Conservation (phyloP, 2,329 filamentous ascomycete species). For the Trichophyton verrucosum region DNA sequence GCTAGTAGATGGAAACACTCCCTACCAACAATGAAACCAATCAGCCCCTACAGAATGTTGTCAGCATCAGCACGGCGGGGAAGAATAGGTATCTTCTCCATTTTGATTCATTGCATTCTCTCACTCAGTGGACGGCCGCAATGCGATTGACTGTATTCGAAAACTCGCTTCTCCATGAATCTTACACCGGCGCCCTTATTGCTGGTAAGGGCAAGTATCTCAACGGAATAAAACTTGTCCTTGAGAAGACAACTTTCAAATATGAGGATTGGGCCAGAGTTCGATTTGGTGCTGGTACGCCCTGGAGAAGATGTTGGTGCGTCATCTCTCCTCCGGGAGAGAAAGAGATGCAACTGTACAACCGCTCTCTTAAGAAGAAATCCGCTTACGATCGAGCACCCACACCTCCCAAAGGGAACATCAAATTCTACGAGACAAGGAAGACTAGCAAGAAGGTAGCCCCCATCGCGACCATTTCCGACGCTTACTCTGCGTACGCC, state of each 20-base stretch:
- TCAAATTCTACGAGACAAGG: constrained; percentile 92
- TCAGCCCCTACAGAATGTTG: constrained; percentile 79
- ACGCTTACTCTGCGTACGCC: constrained; percentile 85
- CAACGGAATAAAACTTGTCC: constrained; percentile 81
- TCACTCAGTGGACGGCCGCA: constrained; percentile 90
- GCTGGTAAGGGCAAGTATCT: constrained; percentile 82
- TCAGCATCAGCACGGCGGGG: constrained; percentile 89
- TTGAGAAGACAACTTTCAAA: constrained; percentile 65
- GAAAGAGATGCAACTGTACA: constrained; percentile 73
- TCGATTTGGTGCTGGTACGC: constrained; percentile 86
- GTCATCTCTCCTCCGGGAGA: constrained; percentile 86
- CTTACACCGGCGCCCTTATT: constrained; percentile 90
- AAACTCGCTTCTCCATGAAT: constrained; percentile 83
- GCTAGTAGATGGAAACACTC: constrained; percentile 66
- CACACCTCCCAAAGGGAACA: constrained; percentile 65
- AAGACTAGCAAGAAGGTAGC: constrained; percentile 72
- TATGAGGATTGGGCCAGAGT: constrained; percentile 92
- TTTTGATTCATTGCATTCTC: constrained; percentile 86
- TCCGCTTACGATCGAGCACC: constrained; percentile 68
- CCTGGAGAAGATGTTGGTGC: constrained; percentile 95
- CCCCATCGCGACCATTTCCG: constrained; percentile 82
- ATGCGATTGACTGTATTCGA: constrained; percentile 93
- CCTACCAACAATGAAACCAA: constrained; percentile 69
- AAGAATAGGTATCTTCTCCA: constrained; percentile 91
- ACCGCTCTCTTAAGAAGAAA: constrained; percentile 71